Evolutionary conservation across 192 early-diverging fungal species (phyloP), one percentile per base, ranked within the genome.

Genomic region (Chytriomyces hyalinus): DNA sequence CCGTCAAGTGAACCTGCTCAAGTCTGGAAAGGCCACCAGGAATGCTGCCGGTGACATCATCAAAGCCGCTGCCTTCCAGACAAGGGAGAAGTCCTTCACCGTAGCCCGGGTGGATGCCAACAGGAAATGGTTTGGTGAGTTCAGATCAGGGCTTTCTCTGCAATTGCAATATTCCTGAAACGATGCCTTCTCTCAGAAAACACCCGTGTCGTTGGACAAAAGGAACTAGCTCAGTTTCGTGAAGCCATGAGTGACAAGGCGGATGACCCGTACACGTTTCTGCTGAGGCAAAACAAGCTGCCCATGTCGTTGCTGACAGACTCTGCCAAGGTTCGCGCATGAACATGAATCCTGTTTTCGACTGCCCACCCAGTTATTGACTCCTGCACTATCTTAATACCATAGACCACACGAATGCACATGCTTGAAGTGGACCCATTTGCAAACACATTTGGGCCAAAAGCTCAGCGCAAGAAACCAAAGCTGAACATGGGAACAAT

Each of bases 351-450:
- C 8, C 20, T 48, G n/a, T 44, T 45, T 24, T 28, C 36, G 22
- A 45, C 2, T 76, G 15, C 20, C 9, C 53, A 45, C 20, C 9
- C 53, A 45, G 5, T 4, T 20, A 49, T 13, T 48, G 17, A 44
- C 36, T 4, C 36, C 4, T 36, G 3, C 36, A 24, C n/a, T 72
- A 26, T 66, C 59, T 46, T 82, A 17, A 47, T 0, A 11, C 3
- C 43, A 24, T 66, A 87, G 81, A 76, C 80, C 24, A 65, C 84
- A 6, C 87, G 90, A 50, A 95, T 99, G 90, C 93, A 97, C 80
- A 90, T 99, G 86, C 88, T 99, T 73, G 95, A 99, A 82, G 96
- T 95, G 20, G 96, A 97, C 74, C 84, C 93, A 6, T 99, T 99
- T 82, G 67, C 85, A 22, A 90, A 93, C 66, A 98, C 97, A 0